Evolutionary conservation across 2,329 filamentous ascomycete genomes (phyloP), one percentile per base, ranked within the genome.

Genomic region (Aotearoamyces nothofagi): DNA sequence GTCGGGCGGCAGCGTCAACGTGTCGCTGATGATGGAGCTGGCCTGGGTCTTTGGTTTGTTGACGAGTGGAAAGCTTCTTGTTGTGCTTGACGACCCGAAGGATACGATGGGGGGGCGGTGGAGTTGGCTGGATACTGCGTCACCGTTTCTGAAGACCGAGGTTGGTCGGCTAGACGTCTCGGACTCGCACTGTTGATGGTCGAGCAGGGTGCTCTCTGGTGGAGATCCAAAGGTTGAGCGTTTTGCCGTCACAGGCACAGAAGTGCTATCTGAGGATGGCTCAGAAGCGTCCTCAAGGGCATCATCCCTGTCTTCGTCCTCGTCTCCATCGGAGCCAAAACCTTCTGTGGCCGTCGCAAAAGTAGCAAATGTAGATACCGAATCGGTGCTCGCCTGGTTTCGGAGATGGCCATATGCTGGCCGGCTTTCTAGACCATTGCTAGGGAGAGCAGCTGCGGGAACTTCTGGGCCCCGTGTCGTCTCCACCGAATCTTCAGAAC

Each of bases 271-370:
- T 34, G 51, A 49, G 25, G 24, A 9, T 20, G 43, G 28, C 19
- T 20, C n/a, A n/a, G 19, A 46, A 43, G 34, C 32, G 31, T 19
- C 31, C 34, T 39, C 52, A 28, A 48, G 51, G 24, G 56, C 47
- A 27, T 49, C 32, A 22, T 60, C 57, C 15, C 61, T 58, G 22
- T 51, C 47, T 25, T 39, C 39, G 25, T 50, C 42, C 9, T 39
- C 49, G 4, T 52, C 39, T 10, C 39, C 48, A 2, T 46, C 43
- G 11, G 43, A 42, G 15, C 41, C 44, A 30, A 50, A 51, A 8
- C 60, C 63, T 48, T 75, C 70, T 3, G 55, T 63, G 4, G 73
- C 73, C 2, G 73, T 78, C 2, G 67, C 69, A 45, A 77, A 78
- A 1, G 68, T 68, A 12, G 64, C 66, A 7, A 66, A 50, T 1